Evolutionary conservation across 257 asterid species (phyloP).

Genomic region (Gynochthodes officinalis): DNA sequence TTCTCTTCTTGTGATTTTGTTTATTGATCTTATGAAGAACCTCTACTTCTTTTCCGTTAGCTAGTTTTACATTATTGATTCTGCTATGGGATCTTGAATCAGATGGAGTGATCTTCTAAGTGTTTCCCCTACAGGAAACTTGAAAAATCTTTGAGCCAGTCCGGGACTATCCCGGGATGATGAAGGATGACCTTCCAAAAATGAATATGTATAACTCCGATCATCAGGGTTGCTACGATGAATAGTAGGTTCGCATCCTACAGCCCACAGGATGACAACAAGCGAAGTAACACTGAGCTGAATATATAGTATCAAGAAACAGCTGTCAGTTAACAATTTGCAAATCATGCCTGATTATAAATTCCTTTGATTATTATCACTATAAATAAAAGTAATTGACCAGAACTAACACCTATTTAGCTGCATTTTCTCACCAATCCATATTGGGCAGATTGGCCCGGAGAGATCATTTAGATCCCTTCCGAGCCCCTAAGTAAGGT

Average conservation of each 20-base stretch:
- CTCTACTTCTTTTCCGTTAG: no score
- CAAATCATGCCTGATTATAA: no score
- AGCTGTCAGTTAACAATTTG: neutral
- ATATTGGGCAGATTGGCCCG: neutral
- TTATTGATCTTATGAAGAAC: no score
- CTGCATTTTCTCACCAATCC: neutral
- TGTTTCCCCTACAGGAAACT: neutral
- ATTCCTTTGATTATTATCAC: no score
- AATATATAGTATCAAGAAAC: neutral
- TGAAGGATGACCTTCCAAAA: conserved; percentile 7
- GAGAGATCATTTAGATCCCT: neutral
- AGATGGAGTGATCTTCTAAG: neutral
- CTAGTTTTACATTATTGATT: neutral
- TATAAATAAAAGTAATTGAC: neutral
- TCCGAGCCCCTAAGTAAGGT: neutral
- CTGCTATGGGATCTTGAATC: neutral
- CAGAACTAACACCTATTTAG: neutral
- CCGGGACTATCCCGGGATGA: neutral
- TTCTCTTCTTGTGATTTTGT: no score
- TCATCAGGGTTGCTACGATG: neutral
- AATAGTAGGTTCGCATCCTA: neutral
- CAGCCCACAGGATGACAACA: conserved; percentile 1
- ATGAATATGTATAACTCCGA: neutral
- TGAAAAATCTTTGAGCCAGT: neutral
- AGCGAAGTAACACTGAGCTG: conserved; percentile 6